These are phyloP conservation scores for Simplicillium aogashimaense DNA, from an alignment of 2,329 filamentous ascomycete species.

Conservation along the genomic window DNA sequence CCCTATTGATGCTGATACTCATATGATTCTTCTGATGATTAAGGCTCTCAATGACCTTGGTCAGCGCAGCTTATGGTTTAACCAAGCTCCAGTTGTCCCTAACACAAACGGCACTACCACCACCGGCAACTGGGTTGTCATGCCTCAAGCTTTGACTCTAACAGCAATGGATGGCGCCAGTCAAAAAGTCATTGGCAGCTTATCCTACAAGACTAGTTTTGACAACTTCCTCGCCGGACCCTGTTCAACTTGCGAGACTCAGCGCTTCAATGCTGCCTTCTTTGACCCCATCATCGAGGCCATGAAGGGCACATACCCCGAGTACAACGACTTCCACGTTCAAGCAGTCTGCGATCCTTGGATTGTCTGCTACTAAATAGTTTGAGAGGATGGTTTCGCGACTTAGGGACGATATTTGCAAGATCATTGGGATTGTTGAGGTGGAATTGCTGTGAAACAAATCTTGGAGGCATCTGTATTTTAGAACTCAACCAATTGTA, in stretches of 20 bases:
- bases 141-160: conserved; percentile 26
- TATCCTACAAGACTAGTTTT: conserved; percentile 26
- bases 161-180: conserved; percentile 21
- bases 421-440: background rate
- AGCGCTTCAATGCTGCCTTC: conserved; percentile 23
- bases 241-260: conserved; percentile 24
- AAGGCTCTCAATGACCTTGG: conserved; percentile 27
- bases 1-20: conserved; percentile 26
- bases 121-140: conserved; percentile 24
- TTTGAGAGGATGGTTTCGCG: conserved; percentile 1
- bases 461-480: background rate
- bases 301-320: conserved; percentile 26
- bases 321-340: conserved; percentile 25
- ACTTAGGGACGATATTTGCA: background rate
- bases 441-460: background rate
- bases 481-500: background rate
- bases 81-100: conserved; percentile 26
- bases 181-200: conserved; percentile 20
- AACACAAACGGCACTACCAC: conserved; percentile 14
- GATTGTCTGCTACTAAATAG: conserved; percentile 22
- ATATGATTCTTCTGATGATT: conserved; percentile 28
- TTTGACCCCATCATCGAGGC: conserved; percentile 27
- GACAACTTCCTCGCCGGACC: conserved; percentile 24
- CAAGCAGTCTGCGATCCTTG: conserved; percentile 27
- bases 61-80: conserved; percentile 27